Evolutionary conservation across 2,329 filamentous ascomycete species (phyloP).

Genomic region (Neofusicoccum laricinum): DNA sequence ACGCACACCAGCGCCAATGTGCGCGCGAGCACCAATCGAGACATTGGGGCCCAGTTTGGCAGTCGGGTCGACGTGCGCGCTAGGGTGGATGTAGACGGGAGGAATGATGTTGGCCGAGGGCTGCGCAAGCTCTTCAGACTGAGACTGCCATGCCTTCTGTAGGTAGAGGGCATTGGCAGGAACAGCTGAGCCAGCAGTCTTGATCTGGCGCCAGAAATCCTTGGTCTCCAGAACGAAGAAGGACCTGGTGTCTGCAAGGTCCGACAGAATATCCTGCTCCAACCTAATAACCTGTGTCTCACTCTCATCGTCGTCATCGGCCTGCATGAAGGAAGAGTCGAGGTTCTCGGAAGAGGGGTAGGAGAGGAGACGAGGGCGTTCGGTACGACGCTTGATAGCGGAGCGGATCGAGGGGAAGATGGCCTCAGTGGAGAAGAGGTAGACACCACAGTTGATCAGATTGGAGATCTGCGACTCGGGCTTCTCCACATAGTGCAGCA

Average conservation of each 20-base stretch:
- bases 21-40: constrained; percentile 85
- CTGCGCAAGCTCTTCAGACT: constrained; percentile 75
- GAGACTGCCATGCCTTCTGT: constrained; percentile 84
- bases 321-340: constrained; percentile 61
- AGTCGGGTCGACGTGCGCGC: constrained; percentile 84
- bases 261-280: constrained; percentile 94
- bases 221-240: constrained; percentile 99
- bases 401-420: constrained; percentile 95
- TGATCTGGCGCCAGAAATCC: constrained; percentile 99
- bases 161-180: constrained; percentile 96
- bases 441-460: constrained; percentile 98
- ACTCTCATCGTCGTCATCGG: constrained; percentile 71
- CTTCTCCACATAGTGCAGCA: constrained; percentile 99
- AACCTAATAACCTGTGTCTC: constrained; percentile 87
- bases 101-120: constrained; percentile 85
- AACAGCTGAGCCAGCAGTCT: constrained; percentile 94
- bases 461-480: constrained; percentile 97
- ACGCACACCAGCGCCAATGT: constrained; percentile 81
- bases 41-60: constrained; percentile 97
- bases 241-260: constrained; percentile 93
- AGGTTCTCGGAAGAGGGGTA: constrained; percentile 96
- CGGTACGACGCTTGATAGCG: constrained; percentile 92
- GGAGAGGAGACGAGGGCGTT: constrained; percentile 85
- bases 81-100: constrained; percentile 93
- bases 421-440: constrained; percentile 91